A percentile compares a stretch with the other conserved stretches of the same genome.
Evolutionary conservation across 768 basidiomycete genomes (phyloP).

Genomic region (Naganishia antarctica): DNA sequence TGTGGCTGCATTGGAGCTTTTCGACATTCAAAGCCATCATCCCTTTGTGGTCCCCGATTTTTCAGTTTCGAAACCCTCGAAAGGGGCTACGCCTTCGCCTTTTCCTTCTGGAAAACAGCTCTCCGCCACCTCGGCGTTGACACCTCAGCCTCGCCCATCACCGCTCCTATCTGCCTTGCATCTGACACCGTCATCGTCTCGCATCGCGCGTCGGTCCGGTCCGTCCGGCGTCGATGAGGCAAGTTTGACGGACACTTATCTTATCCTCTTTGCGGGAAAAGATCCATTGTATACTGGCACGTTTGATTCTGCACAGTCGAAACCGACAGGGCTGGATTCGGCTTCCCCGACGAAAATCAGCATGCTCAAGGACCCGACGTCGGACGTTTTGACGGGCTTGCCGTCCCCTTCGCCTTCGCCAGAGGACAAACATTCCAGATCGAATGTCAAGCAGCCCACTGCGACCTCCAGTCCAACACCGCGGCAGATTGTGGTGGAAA

Average conservation of each 20-base stretch:
- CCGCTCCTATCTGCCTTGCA: constrained; percentile 6
- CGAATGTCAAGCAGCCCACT: neutral
- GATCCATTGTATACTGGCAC: neutral
- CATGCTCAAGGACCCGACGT: constrained; percentile 9
- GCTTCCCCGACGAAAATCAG: neutral
- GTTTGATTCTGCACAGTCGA: neutral
- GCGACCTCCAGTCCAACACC: neutral
- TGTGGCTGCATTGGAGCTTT: constrained; percentile 8
- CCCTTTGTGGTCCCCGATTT: constrained; percentile 14
- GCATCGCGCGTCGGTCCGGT: neutral
- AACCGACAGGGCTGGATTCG: too few relatives aligned
- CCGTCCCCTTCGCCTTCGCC: constrained; percentile 25
- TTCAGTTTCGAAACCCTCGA: neutral
- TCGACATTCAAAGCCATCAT: constrained; percentile 8
- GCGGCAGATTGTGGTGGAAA: neutral
- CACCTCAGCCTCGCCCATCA: constrained; percentile 7
- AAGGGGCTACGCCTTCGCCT: constrained; percentile 13
- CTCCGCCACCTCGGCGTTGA: neutral
- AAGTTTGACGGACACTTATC: neutral
- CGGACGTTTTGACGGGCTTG: constrained; percentile 12
- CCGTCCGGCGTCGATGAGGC: neutral
- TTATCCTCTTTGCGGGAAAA: constrained; percentile 8
- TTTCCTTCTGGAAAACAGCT: constrained; percentile 3
- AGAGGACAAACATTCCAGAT: constrained; percentile 10
- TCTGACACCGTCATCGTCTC: constrained; percentile 2